These are phyloP conservation scores for Podospora pseudoanserina DNA, from an alignment of 495 filamentous ascomycete species.

Conservation along the genomic window DNA sequence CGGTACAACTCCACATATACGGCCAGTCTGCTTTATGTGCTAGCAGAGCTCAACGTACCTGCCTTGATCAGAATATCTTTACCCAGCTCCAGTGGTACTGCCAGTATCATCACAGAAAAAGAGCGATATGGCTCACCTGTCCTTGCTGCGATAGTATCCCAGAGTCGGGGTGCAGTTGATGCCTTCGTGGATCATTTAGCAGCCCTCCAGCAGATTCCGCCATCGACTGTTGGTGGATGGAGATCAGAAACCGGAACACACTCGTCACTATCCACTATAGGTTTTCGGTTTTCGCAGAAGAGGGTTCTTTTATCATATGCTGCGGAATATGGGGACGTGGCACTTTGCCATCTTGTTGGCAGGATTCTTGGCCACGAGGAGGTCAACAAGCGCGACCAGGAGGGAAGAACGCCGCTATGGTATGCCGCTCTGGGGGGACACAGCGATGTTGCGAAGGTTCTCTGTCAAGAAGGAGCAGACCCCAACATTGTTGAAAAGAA, in stretches of 20 bases:
- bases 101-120: conserved; percentile 29
- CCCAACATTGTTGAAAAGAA: background rate
- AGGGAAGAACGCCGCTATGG: background rate
- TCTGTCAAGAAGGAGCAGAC: background rate
- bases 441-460: background rate
- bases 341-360: background rate
- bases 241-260: background rate
- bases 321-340: background rate
- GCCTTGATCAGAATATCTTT: conserved; percentile 36
- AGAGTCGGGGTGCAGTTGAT: conserved; percentile 24
- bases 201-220: background rate
- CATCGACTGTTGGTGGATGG: background rate
- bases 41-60: conserved; percentile 41
- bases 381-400: background rate
- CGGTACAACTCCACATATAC: conserved; percentile 26
- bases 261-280: background rate
- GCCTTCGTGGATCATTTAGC: conserved; percentile 28
- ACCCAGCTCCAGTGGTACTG: conserved; percentile 8
- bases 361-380: background rate
- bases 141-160: conserved; percentile 41
- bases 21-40: conserved; percentile 45
- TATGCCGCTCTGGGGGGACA: background rate
- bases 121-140: conserved; percentile 43
- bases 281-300: background rate
- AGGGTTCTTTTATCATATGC: background rate